Evolutionary conservation across 306 rosid species (phyloP).

Genomic region (Pterocarpus macrocarpus): DNA sequence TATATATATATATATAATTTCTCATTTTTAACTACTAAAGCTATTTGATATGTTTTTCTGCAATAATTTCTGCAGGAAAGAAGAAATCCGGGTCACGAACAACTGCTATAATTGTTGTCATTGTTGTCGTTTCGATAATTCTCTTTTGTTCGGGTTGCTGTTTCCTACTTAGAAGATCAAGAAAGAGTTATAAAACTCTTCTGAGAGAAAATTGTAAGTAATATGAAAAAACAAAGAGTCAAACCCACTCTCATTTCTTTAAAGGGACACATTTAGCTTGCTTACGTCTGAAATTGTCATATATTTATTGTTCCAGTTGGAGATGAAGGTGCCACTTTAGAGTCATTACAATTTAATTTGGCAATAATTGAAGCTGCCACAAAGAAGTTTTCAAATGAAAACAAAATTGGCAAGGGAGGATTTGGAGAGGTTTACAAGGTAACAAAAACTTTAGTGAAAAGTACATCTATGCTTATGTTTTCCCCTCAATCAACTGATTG

Average conservation of each 20-base stretch:
- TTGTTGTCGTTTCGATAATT: neutral
- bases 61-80: constrained; percentile 40
- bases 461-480: too few species aligned
- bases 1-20: too few species aligned
- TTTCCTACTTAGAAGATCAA: constrained; percentile 39
- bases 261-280: neutral
- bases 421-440: constrained; percentile 72
- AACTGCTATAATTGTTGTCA: constrained; percentile 41
- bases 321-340: constrained; percentile 40
- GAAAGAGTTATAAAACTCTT: constrained; percentile 25
- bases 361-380: constrained; percentile 59
- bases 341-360: constrained; percentile 53
- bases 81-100: neutral
- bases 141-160: constrained; percentile 33
- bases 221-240: neutral
- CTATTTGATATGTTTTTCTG: too few species aligned
- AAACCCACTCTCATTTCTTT: neutral
- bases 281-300: too few species aligned
- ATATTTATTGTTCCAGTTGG: constrained; percentile 34
- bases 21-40: too few species aligned
- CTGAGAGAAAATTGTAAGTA: constrained; percentile 42
- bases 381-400: constrained; percentile 53
- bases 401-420: constrained; percentile 65
- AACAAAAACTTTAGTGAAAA: neutral
- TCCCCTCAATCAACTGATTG: neutral